Percentiles rank a stretch among this genome's conserved stretches.
Evolutionary conservation across 2,329 filamentous ascomycete genomes (phyloP).

Genomic region (Tolypocladium cylindrosporum): DNA sequence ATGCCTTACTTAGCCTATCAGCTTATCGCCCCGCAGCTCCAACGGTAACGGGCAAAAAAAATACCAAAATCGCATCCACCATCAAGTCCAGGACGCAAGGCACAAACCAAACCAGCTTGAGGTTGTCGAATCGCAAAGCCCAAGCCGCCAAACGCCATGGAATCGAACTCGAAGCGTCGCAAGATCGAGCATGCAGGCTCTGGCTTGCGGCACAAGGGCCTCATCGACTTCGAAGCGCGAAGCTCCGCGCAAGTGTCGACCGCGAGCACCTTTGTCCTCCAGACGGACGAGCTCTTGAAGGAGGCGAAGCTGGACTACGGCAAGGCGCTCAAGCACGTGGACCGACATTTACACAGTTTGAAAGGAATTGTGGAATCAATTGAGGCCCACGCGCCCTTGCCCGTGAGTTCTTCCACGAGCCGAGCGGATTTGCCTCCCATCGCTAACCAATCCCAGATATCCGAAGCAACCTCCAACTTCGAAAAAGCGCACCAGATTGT

Average conservation of each 20-base stretch:
- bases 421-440: background rate
- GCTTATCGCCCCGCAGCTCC: slow-evolving; percentile 15
- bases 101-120: background rate
- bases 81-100: background rate
- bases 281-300: slow-evolving; percentile 49
- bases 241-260: slow-evolving; percentile 30
- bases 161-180: slow-evolving; percentile 36
- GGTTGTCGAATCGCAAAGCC: slow-evolving; percentile 5
- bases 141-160: slow-evolving; percentile 23
- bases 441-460: slow-evolving; percentile 39
- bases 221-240: slow-evolving; percentile 30
- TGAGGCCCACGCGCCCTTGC: slow-evolving; percentile 35
- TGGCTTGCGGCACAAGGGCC: slow-evolving; percentile 21
- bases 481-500: slow-evolving; percentile 56
- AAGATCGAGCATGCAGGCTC: slow-evolving; percentile 32
- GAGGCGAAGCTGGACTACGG: slow-evolving; percentile 43
- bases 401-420: slow-evolving; percentile 28
- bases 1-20: slow-evolving; percentile 8
- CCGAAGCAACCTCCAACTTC: slow-evolving; percentile 56
- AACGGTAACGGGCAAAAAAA: background rate
- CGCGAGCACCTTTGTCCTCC: slow-evolving; percentile 46
- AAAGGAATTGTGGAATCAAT: slow-evolving; percentile 44
- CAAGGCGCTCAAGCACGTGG: slow-evolving; percentile 35
- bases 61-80: background rate
- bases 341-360: slow-evolving; percentile 38